Conservation (phyloP, 768 basidiomycete species). For the Pleurotus citrinopileatus region DNA sequence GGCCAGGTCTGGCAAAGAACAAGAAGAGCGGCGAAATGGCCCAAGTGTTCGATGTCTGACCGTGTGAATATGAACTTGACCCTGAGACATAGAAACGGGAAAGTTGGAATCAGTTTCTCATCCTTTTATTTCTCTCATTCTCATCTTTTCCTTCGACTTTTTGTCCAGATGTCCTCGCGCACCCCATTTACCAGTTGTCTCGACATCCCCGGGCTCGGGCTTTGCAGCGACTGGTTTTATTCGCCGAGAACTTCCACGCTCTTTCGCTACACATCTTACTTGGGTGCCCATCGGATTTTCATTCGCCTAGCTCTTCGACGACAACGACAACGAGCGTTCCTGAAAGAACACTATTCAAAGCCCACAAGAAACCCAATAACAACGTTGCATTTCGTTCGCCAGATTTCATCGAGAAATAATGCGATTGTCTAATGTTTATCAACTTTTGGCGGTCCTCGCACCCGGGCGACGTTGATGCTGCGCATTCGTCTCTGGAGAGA, state of each 20-base stretch:
- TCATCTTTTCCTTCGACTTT: conserved; percentile 3
- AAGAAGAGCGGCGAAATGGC: no score
- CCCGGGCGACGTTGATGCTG: conserved; percentile 1
- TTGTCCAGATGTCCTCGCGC: conserved; percentile 4
- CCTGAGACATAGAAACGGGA: neutral
- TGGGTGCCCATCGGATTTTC: neutral
- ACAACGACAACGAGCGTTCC: no score
- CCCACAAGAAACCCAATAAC: neutral
- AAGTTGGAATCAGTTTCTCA: neutral
- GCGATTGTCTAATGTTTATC: conserved; percentile 2
- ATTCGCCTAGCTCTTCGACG: no score
- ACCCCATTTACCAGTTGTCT: neutral
- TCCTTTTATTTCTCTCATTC: conserved; percentile 4
- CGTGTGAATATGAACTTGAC: neutral
- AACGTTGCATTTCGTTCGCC: neutral
- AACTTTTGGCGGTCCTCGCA: conserved; percentile 1
- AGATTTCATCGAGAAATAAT: no score
- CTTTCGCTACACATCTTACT: neutral
- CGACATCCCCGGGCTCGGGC: neutral
- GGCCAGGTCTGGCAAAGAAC: no score
- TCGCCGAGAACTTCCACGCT: conserved; percentile 4
- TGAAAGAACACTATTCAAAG: neutral
- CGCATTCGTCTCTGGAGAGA: conserved; percentile 5
- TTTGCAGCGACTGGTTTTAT: conserved; percentile 6
- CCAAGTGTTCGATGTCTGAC: no score